A percentile compares a stretch with the other conserved stretches of the same genome.
Evolutionary conservation across 116 monocot genomes (phyloP).

Genomic region (Cymodocea nodosa): DNA sequence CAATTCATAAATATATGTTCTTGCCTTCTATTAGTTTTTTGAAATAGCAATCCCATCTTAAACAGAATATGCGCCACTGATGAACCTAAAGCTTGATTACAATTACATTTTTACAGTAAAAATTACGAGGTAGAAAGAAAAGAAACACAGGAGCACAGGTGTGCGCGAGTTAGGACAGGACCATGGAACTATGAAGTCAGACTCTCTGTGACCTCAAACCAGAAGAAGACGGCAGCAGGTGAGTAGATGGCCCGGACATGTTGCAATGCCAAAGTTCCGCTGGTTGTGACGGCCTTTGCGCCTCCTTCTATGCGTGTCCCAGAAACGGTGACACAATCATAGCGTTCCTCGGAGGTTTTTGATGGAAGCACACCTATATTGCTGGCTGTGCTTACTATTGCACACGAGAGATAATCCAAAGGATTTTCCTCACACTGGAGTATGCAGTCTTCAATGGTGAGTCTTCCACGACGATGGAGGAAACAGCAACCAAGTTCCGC

Average conservation of each 20-base stretch:
- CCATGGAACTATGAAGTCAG: neutral
- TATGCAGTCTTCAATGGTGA: constrained; percentile 81
- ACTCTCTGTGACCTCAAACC: constrained; percentile 58
- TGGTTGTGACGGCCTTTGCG: constrained; percentile 69
- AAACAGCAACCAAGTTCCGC: constrained; percentile 91
- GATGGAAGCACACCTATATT: constrained; percentile 12
- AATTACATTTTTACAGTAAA: too few relatives aligned
- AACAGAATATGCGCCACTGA: too few relatives aligned
- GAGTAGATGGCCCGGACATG: constrained; percentile 88
- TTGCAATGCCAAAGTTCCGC: constrained; percentile 63
- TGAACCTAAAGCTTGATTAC: too few relatives aligned
- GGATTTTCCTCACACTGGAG: constrained; percentile 93
- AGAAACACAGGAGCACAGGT: neutral
- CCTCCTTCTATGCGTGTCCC: constrained; percentile 92
- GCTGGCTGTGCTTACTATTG: constrained; percentile 81
- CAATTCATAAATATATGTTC: too few relatives aligned
- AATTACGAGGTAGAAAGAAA: neutral
- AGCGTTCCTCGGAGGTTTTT: constrained; percentile 11
- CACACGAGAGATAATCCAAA: constrained; percentile 82
- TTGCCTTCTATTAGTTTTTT: too few relatives aligned
- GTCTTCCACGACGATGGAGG: constrained; percentile 70
- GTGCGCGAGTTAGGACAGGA: neutral
- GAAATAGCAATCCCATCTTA: too few relatives aligned
- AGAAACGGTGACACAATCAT: constrained; percentile 55
- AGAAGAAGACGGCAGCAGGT: constrained; percentile 64